Base-by-base conservation (phyloP, 495 filamentous ascomycete genomes). In the Xylaria flabelliformis region DNA sequence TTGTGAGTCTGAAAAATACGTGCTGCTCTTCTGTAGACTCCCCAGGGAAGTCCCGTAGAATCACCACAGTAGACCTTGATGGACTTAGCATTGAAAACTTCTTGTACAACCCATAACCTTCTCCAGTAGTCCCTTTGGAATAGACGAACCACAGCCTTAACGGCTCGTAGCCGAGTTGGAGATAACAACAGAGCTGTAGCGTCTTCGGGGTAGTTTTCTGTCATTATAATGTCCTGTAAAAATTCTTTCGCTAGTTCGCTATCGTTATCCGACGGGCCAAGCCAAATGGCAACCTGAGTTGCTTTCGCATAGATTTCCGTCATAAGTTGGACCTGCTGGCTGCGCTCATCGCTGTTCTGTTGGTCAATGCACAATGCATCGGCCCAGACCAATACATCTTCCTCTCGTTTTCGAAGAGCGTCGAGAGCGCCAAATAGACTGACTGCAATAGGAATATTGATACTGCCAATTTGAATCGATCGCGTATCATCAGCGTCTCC, bases 361-460 rank as follows among this genome's bases (percentile, higher is more conserved):
- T 80, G 76, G 53, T 79, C 73, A 44, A 83, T 83, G 68, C 76
- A 83, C 12, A 80, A 24, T 0, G 76, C 76, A 70, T 82, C 79
- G 39, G 73, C 67, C 74, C 73, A 80, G 0, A 48, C 39, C 3
- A 48, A 44, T n/a, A 48, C 9, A 34, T 64, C 41, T 29, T 32
- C 62, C 3, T 26, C 21, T 51, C 36, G 53, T 58, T 61, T 72
- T n/a, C 74, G 68, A 3, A 78, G 48, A 4, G 70, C 65, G 26
- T 75, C 36, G 6, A 78, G 62, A n/a, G 74, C 76, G 26, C 62
- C 70, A 59, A 51, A 46, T 21, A 78, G 67, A 55, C 72, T 78
- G 17, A 29, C 50, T 15, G 74, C 69, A 29, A 78, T 63, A 8
- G 55, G 32, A 67, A 76, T 41, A 29, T 67, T 48, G 41, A 17